Base-by-base conservation (phyloP, 768 basidiomycete species). In the Hericium alpestre region DNA sequence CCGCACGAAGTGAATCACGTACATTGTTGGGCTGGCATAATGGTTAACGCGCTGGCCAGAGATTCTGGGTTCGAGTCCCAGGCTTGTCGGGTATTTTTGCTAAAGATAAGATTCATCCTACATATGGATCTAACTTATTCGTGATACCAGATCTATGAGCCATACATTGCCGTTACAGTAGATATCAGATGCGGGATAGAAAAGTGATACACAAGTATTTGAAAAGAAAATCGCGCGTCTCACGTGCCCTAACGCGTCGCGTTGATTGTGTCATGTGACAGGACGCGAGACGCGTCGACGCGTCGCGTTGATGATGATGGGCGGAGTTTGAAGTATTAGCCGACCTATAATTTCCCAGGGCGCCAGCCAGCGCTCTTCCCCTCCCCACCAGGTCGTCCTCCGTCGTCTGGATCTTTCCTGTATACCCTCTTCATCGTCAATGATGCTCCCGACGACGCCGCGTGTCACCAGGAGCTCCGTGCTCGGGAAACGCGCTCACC, bases 401-500 rank as follows among this genome's bases (percentile, higher is more conserved):
- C 38, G 46, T 58, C 60, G 61, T 52, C 48, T 56, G 56, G 56
- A 53, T 49, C 50, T 59, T 58, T 50, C 58, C 51, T 51, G 23
- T 38, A 40, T 20, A 51, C 16, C 12, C 39, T 56, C 22, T 20
- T 23, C 37, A 37, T 43, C 37, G 25, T 20, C 11, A 27, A 40
- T 39, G 20, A 59, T 22, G 18, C 68, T 67, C 66, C 64, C 58
- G 40, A 53, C 59, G 40, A 53, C 59, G 23, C 27, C 27, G 13
- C 63, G 61, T 39, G 46, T 54, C 13, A 62, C 55, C 10, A 66
- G 66, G 40, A 60, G 64, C 25, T 65, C 69, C 38, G 69, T 72
- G 7, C 67, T 72, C 13, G 71, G 71, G 4, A 72, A 73, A 61
- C 66, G 71, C 51, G 54, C 67, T 40, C 66, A 68, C 57, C 67